Conservation (phyloP, 1,284 basidiomycete species). For the Boletus smithii region DNA sequence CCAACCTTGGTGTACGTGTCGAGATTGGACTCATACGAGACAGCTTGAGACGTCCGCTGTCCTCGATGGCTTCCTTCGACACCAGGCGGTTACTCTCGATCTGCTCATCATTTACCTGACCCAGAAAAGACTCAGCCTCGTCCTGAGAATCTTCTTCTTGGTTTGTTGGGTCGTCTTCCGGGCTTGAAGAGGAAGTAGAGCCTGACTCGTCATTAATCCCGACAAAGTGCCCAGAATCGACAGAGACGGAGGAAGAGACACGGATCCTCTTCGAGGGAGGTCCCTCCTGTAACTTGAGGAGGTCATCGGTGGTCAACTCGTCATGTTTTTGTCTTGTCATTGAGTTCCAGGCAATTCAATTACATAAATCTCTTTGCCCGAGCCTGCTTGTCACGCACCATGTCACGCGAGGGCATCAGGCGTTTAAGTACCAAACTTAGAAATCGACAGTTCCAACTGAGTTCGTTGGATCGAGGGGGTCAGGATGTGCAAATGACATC, state of each 20-base stretch:
- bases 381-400: background rate
- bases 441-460: too few species aligned
- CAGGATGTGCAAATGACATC: background rate
- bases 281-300: constrained; percentile 32
- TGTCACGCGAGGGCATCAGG: background rate
- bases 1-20: background rate
- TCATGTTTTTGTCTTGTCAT: constrained; percentile 32
- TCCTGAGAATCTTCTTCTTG: constrained; percentile 6
- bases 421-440: too few species aligned
- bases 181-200: constrained; percentile 7
- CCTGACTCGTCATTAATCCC: constrained; percentile 1
- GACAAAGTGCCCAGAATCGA: background rate
- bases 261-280: constrained; percentile 24
- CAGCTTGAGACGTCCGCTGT: constrained; percentile 17
- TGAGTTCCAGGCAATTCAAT: background rate
- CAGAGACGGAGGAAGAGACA: background rate
- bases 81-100: background rate
- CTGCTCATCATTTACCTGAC: constrained; percentile 1
- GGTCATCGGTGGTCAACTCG: constrained; percentile 33
- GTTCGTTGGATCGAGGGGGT: too few species aligned
- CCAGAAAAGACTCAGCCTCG: background rate
- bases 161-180: constrained; percentile 9
- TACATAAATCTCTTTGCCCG: background rate
- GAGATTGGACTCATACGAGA: constrained; percentile 5
- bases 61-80: constrained; percentile 3